These are phyloP conservation scores for Quercus berberidifolia DNA, from an alignment of 306 rosid genomes.

Conservation along the genomic window DNA sequence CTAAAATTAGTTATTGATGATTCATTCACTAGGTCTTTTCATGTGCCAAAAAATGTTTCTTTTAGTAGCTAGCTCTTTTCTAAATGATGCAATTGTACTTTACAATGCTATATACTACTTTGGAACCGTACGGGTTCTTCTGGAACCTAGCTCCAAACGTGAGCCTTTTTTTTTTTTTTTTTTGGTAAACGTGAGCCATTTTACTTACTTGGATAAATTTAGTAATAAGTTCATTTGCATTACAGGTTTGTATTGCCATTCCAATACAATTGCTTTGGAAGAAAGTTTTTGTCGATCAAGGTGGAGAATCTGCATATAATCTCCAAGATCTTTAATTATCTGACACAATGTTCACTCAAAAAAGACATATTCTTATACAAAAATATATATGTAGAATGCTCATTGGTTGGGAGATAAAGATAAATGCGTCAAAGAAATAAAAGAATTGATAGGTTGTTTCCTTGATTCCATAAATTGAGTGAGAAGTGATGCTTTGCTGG, in stretches of 20 bases:
- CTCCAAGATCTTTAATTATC: background rate
- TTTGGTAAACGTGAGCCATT: background rate
- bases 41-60: background rate
- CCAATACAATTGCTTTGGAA: background rate
- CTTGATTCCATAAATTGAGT: constrained; percentile 53
- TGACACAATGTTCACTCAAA: constrained; percentile 8
- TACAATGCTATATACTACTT: background rate
- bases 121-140: background rate
- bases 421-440: constrained; percentile 13
- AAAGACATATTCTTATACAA: constrained; percentile 14
- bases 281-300: background rate
- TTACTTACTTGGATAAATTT: background rate
- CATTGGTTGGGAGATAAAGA: constrained; percentile 25
- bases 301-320: constrained; percentile 15
- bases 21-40: background rate
- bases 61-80: background rate
- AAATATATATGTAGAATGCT: constrained; percentile 21
- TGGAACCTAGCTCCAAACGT: background rate
- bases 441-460: constrained; percentile 46
- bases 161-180: too few species aligned
- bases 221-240: background rate
- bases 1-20: background rate
- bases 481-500: constrained; percentile 29
- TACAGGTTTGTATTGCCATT: background rate
- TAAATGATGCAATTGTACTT: background rate